These are phyloP conservation scores for Erodium moschatum DNA, from an alignment of 441 rosid species.

Conservation along the genomic window DNA sequence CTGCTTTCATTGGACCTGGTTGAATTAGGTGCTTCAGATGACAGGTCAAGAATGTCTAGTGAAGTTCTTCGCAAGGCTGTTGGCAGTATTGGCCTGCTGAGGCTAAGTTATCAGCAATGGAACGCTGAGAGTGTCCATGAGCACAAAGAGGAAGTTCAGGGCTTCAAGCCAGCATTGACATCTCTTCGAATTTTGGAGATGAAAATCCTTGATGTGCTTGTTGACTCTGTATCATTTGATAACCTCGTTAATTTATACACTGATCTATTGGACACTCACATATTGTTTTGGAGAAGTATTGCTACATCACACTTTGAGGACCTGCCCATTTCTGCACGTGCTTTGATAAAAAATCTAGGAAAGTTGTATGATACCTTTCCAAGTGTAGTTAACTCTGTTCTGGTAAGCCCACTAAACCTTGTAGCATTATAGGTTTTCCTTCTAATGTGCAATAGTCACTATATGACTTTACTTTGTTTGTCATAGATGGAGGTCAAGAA, in stretches of 20 bases:
- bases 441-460: constrained; percentile 12
- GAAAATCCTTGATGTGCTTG: constrained; percentile 44
- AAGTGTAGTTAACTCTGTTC: constrained; percentile 37
- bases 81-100: constrained; percentile 47
- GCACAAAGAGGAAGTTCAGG: constrained; percentile 29
- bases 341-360: constrained; percentile 54
- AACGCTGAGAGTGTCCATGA: constrained; percentile 42
- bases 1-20: constrained; percentile 57
- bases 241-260: constrained; percentile 41
- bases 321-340: constrained; percentile 49
- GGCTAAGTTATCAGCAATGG: constrained; percentile 73
- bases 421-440: constrained; percentile 8
- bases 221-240: constrained; percentile 44
- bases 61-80: constrained; percentile 47
- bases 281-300: constrained; percentile 58
- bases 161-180: constrained; percentile 42
- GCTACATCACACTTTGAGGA: constrained; percentile 39
- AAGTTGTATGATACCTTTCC: constrained; percentile 49
- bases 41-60: constrained; percentile 25
- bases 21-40: constrained; percentile 36
- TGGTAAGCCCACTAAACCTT: constrained; percentile 41
- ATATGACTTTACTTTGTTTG: constrained; percentile 18
- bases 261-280: constrained; percentile 61
- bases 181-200: constrained; percentile 56
- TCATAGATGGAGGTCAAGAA: constrained; percentile 46